phyloP scores from a whole-genome alignment of 305 asterid species.

The Plantago lanceolata region DNA sequence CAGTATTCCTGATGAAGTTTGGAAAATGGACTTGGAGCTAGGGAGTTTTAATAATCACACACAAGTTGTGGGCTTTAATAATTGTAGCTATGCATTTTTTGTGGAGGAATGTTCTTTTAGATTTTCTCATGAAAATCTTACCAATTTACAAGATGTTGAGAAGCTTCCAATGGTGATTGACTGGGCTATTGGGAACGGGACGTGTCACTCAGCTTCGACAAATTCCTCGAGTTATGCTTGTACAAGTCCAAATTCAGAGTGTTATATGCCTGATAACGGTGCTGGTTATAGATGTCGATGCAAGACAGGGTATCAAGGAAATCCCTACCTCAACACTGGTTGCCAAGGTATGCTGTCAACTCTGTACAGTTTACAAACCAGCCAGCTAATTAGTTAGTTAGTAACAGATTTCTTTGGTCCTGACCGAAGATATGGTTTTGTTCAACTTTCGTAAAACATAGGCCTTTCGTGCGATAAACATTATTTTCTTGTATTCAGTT shows the following conservation, averaged over 20 bases:
- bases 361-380: too few relatives aligned
- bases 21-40: constrained; percentile 7
- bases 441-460: too few relatives aligned
- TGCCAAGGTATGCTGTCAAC: too few relatives aligned
- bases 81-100: constrained; percentile 17
- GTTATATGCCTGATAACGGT: constrained; percentile 21
- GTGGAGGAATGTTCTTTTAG: constrained; percentile 21
- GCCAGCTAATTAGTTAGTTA: too few relatives aligned
- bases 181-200: constrained; percentile 4
- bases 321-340: constrained; percentile 33
- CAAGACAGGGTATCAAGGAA: constrained; percentile 34
- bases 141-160: neutral
- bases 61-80: constrained; percentile 16
- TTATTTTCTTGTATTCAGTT: too few relatives aligned
- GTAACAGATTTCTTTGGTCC: too few relatives aligned
- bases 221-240: constrained; percentile 25
- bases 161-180: neutral
- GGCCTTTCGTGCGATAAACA: too few relatives aligned
- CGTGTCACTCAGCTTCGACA: neutral
- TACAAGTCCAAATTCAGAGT: constrained; percentile 13
- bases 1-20: constrained; percentile 15
- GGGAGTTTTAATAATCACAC: constrained; percentile 27
- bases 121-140: constrained; percentile 19
- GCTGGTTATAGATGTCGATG: constrained; percentile 34
- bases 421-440: too few relatives aligned